These are phyloP conservation scores for Huntiella decipiens DNA, from an alignment of 2,329 filamentous ascomycete genomes.

Conservation along the genomic window DNA sequence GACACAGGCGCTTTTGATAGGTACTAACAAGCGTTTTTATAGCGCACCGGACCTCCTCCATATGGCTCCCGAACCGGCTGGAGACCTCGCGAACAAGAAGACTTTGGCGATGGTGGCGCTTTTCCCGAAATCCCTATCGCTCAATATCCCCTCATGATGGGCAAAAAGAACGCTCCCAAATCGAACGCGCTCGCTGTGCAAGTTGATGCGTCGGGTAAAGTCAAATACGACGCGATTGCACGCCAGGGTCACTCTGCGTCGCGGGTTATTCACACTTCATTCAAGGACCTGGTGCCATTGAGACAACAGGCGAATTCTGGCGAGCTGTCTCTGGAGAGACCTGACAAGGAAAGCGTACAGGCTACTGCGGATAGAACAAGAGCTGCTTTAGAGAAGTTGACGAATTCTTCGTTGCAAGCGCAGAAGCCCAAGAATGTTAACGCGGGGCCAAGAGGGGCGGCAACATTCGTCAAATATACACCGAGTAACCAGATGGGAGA, in stretches of 20 bases:
- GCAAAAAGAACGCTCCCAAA: slow-evolving; percentile 50
- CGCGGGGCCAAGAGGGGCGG: slow-evolving; percentile 57
- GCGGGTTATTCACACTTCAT: slow-evolving; percentile 79
- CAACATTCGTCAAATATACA: slow-evolving; percentile 89
- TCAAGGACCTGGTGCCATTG: slow-evolving; percentile 90
- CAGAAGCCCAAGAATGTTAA: slow-evolving; percentile 95
- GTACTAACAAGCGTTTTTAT: slow-evolving; percentile 10
- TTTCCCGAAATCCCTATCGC: slow-evolving; percentile 89
- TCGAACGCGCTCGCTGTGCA: slow-evolving; percentile 86
- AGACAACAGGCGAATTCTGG: slow-evolving; percentile 84
- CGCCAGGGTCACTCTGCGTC: slow-evolving; percentile 69
- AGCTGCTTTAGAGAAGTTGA: slow-evolving; percentile 62
- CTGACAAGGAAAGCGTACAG: slow-evolving; percentile 65
- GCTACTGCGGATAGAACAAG: slow-evolving; percentile 77
- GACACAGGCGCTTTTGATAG: not conserved
- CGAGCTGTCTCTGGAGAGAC: slow-evolving; percentile 71
- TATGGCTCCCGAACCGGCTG: slow-evolving; percentile 80
- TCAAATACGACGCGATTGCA: slow-evolving; percentile 92
- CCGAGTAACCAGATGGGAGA: slow-evolving; percentile 94
- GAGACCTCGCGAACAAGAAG: slow-evolving; percentile 73
- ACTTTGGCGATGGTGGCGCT: slow-evolving; percentile 89
- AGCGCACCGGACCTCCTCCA: slow-evolving; percentile 65
- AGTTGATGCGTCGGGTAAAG: slow-evolving; percentile 77
- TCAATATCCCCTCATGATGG: slow-evolving; percentile 93
- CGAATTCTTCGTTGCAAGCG: slow-evolving; percentile 69